These are phyloP conservation scores for Deakozyma indianensis DNA, from an alignment of 805 yeast species.

Conservation along the genomic window DNA sequence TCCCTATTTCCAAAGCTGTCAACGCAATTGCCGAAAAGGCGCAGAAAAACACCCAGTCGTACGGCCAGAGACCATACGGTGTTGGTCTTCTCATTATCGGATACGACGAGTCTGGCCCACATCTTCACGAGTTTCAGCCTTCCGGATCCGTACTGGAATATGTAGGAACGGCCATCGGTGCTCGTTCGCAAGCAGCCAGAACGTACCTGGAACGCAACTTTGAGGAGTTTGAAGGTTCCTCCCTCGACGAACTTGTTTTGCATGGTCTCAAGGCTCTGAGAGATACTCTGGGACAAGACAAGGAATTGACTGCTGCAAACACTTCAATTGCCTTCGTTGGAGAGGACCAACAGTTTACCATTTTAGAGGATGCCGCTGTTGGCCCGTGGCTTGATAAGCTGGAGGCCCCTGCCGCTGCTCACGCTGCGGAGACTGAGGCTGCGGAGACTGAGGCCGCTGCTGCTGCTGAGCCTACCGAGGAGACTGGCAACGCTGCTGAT, in stretches of 20 bases:
- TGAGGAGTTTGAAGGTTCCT: conserved; percentile 46
- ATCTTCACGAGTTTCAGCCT: conserved; percentile 88
- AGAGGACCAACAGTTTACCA: conserved; percentile 52
- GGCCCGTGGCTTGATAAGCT: conserved; percentile 68
- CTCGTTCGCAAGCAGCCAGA: conserved; percentile 96
- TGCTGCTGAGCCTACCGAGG: conserved; percentile 9
- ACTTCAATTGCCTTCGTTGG: conserved; percentile 93
- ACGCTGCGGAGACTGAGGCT: conserved; percentile 20
- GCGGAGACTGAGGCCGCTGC: conserved; percentile 10
- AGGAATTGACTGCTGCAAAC: conserved; percentile 69
- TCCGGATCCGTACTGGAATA: conserved; percentile 88
- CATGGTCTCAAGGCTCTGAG: conserved; percentile 84
- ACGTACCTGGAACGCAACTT: conserved; percentile 84
- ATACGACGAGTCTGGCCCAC: conserved; percentile 87
- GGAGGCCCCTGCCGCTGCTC: conserved; percentile 47
- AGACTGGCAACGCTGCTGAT: conserved; percentile 10
- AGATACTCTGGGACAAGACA: conserved; percentile 89
- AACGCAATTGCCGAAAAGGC: conserved; percentile 89
- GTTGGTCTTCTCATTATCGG: conserved; percentile 89
- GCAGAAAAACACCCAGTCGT: conserved; percentile 87
- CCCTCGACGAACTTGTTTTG: conserved; percentile 60
- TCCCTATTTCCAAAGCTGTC: conserved; percentile 73
- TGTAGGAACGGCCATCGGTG: conserved; percentile 91
- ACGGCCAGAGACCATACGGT: conserved; percentile 96
- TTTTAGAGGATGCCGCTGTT: conserved; percentile 79